A percentile compares a stretch with the other conserved stretches of the same genome.
phyloP scores from a whole-genome alignment of 257 asterid species.

The Capsicum rhomboideum region DNA sequence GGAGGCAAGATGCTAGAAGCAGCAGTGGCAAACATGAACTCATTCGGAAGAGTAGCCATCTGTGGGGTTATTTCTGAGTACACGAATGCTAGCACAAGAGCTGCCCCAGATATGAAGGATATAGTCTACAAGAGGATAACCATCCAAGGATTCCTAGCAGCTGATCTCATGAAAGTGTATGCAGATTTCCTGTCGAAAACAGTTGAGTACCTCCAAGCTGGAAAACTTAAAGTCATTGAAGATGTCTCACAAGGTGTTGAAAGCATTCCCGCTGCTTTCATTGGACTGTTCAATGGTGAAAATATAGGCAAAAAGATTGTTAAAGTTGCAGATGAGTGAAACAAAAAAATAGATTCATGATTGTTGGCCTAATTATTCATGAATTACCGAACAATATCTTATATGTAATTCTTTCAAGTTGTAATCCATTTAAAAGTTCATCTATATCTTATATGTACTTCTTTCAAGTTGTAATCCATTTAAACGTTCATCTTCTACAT shows the following conservation, averaged over 20 bases:
- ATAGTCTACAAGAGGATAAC: slow-evolving; percentile 51
- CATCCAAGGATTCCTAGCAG: slow-evolving; percentile 52
- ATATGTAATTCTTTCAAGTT: not conserved
- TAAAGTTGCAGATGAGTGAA: slow-evolving; percentile 27
- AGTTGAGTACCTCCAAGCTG: slow-evolving; percentile 22
- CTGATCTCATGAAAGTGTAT: slow-evolving; percentile 34
- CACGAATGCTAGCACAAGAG: slow-evolving; percentile 18
- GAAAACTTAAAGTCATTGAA: slow-evolving; percentile 38
- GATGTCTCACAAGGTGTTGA: slow-evolving; percentile 52
- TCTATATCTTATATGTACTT: too few relatives aligned
- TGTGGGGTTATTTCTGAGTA: slow-evolving; percentile 76
- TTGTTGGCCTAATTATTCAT: not conserved
- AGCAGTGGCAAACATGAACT: slow-evolving; percentile 51
- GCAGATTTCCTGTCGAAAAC: slow-evolving; percentile 37
- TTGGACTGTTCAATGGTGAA: slow-evolving; percentile 41
- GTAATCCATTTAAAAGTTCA: not conserved
- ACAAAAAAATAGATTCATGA: not conserved
- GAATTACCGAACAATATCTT: not conserved
- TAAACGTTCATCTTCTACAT: not conserved
- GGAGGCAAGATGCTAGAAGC: slow-evolving; percentile 75
- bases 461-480: too few relatives aligned
- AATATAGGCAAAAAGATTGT: slow-evolving; percentile 56
- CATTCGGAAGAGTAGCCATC: slow-evolving; percentile 51
- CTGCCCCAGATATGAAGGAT: slow-evolving; percentile 37
- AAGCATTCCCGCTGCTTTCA: slow-evolving; percentile 45